Evolutionary conservation across 345 rosid species (phyloP).

Genomic region (Populus tremula): DNA sequence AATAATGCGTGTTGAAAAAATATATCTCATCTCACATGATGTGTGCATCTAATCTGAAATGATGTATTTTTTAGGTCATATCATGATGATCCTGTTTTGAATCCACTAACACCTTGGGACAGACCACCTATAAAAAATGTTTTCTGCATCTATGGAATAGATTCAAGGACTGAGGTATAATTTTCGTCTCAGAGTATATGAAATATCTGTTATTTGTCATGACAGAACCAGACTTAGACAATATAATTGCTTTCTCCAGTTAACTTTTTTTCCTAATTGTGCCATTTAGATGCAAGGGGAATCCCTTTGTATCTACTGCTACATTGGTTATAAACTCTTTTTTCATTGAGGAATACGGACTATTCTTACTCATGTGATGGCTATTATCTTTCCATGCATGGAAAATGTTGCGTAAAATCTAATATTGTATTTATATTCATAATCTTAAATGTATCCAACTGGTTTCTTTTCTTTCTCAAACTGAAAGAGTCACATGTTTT

Average conservation of each 20-base stretch:
- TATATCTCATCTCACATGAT: no score
- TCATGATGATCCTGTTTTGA: slow-evolving; percentile 78
- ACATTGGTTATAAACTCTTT: not conserved
- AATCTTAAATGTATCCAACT: not conserved
- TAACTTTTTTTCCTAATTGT: not conserved
- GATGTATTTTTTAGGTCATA: slow-evolving; percentile 60
- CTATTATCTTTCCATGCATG: not conserved
- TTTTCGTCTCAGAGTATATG: slow-evolving; percentile 17
- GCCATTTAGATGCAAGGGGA: not conserved
- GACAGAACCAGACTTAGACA: not conserved
- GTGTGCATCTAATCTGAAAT: slow-evolving; percentile 6
- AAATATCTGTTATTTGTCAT: not conserved
- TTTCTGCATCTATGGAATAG: slow-evolving; percentile 90
- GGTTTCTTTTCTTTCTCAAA: not conserved
- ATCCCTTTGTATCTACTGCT: not conserved
- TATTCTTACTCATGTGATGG: not conserved
- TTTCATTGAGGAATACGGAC: not conserved
- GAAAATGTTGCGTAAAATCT: not conserved
- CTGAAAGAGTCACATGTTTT: slow-evolving; percentile 1
- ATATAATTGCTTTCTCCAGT: not conserved
- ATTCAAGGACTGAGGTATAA: slow-evolving; percentile 85
- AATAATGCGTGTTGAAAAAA: not conserved
- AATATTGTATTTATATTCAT: not conserved
- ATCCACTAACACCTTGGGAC: slow-evolving; percentile 98
- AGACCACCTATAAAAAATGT: slow-evolving; percentile 95